Conservation (phyloP, 2,329 filamentous ascomycete species). For the Chalara sp. region DNA sequence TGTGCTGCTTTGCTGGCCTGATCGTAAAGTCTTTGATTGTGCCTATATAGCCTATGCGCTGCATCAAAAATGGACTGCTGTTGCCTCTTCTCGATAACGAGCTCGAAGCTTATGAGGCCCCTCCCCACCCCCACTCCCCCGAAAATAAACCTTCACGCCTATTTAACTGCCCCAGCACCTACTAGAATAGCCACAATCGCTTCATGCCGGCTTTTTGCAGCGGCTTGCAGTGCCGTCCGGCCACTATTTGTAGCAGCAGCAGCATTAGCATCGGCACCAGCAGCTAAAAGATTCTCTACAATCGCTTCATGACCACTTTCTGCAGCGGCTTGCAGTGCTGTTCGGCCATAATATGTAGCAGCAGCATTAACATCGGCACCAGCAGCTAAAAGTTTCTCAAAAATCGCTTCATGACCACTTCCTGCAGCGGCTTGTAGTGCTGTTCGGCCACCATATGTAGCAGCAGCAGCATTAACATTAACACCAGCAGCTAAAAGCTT, state of each 20-base stretch:
- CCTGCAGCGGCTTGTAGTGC: constrained; percentile 31
- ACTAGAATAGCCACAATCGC: neutral
- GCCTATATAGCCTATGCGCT: no score
- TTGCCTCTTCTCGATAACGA: no score
- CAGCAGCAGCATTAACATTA: no score
- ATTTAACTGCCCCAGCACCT: no score
- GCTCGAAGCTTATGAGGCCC: no score
- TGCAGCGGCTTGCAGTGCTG: constrained; percentile 6
- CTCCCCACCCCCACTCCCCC: no score
- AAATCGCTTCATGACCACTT: no score
- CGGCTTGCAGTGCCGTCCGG: constrained; percentile 6
- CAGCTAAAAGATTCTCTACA: constrained; percentile 22
- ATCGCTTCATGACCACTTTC: constrained; percentile 2
- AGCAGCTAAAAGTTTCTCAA: constrained; percentile 23
- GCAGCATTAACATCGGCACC: constrained; percentile 32
- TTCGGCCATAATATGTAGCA: neutral
- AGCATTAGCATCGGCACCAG: constrained; percentile 32
- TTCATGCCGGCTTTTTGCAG: constrained; percentile 3
- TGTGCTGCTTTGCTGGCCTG: no score
- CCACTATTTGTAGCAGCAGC: neutral
- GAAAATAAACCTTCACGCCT: no score
- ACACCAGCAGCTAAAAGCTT: no score
- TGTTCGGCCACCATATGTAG: constrained; percentile 24
- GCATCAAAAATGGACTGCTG: no score
- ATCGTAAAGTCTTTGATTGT: no score